Conservation (phyloP, 192 early-diverging fungal genomes). For the Backusella morwellensis region DNA sequence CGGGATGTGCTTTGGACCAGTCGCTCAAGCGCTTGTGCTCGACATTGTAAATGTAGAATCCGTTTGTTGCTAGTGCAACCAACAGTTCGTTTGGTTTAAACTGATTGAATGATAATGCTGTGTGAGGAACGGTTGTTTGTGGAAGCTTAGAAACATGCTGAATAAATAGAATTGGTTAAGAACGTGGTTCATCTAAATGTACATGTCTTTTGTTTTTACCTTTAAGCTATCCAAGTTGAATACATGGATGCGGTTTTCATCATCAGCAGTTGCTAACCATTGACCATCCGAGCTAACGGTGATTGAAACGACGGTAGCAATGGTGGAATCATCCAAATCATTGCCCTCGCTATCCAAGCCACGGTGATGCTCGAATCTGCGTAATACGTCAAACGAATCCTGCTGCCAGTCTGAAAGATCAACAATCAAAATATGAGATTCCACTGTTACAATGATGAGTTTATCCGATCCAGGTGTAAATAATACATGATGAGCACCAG, state of each 20-base stretch:
- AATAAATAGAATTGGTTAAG: neutral
- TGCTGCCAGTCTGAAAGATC: constrained; percentile 67
- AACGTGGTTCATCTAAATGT: neutral
- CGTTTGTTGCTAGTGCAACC: constrained; percentile 62
- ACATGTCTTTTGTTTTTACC: constrained; percentile 42
- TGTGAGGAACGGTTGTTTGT: constrained; percentile 55
- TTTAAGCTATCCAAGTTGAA: constrained; percentile 69
- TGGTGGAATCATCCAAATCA: constrained; percentile 32
- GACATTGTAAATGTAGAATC: constrained; percentile 80
- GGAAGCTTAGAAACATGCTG: constrained; percentile 72
- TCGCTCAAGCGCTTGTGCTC: constrained; percentile 63
- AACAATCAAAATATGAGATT: constrained; percentile 73
- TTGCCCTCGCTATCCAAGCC: constrained; percentile 38
- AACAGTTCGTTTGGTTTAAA: constrained; percentile 50
- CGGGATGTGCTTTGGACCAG: constrained; percentile 78
- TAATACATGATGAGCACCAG: constrained; percentile 64
- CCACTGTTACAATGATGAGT: constrained; percentile 74
- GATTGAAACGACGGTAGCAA: constrained; percentile 63
- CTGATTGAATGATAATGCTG: constrained; percentile 66
- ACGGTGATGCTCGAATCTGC: constrained; percentile 67
- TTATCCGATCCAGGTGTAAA: constrained; percentile 80
- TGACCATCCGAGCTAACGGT: constrained; percentile 77
- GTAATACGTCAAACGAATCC: constrained; percentile 57
- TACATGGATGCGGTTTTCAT: constrained; percentile 68
- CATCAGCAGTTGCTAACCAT: constrained; percentile 82